Evolutionary conservation across 805 yeast genomes (phyloP), one percentile per base, ranked within the genome.

Genomic region (Pichia rugopelliculosa): DNA sequence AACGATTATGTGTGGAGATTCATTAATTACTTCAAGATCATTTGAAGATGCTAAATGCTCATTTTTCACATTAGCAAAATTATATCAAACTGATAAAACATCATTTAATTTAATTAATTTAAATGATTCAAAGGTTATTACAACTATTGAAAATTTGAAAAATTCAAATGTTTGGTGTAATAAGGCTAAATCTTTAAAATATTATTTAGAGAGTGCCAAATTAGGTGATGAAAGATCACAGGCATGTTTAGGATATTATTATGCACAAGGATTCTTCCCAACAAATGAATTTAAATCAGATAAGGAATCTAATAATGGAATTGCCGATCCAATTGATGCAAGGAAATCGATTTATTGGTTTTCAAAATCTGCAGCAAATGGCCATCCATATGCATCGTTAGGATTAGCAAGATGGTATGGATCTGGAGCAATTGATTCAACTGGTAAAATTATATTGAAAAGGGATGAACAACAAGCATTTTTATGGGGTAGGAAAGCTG

Each of bases 381-480:
- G 82, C 15, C 82, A 83, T 56, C 72, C 82, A 0, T 77, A 81
- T 57, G 82, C 87, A 3, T 84, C 84, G 60, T 69, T 85, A 59
- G 87, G 87, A 0, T 65, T 85, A 33, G 77, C 84, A 50, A 89
- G 89, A 42, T 84, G 91, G 90, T 79, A 81, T 55, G 71, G 84
- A 12, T 80, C 88, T 0, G 95, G 95, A 2, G 79, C 79, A 0
- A 70, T 71, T 13, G 77, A 72, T 2, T 23, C 38, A 11, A 46
- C 48, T 5, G 56, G 56, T n/a, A 48, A 48, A 12, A 38, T 41
- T 4, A 66, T 77, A 1, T 60, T 84, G 39, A 65, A 67, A 39
- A 72, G 75, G 8, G 80, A 80, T 60, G 83, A 77, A 53, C 71
- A 70, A 40, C 83, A 82, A 66, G 87, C 89, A 1, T 81, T 76